Evolutionary conservation across 495 filamentous ascomycete species (phyloP).

Genomic region (Saxophila tyrrhenica): DNA sequence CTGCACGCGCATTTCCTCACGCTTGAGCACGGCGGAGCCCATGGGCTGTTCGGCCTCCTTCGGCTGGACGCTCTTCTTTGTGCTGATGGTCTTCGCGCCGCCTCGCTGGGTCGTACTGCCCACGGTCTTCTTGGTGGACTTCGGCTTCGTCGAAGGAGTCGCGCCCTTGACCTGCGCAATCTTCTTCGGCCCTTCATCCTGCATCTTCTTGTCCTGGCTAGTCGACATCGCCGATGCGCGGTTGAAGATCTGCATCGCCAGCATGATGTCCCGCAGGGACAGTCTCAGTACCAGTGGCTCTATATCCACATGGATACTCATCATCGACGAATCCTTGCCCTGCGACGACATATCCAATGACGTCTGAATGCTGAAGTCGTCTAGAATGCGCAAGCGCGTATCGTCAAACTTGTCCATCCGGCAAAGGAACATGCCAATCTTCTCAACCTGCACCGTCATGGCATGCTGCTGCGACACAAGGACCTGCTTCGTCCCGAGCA

Average conservation of each 20-base stretch:
- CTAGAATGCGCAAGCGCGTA: conserved; percentile 74
- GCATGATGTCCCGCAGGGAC: conserved; percentile 85
- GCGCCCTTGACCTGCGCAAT: conserved; percentile 51
- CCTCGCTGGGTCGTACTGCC: conserved; percentile 52
- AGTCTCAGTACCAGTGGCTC: conserved; percentile 88
- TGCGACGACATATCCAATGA: conserved; percentile 69
- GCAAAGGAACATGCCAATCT: conserved; percentile 96
- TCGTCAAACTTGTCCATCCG: conserved; percentile 95
- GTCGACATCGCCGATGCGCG: conserved; percentile 82
- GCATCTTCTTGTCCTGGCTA: conserved; percentile 33
- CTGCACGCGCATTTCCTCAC: conserved; percentile 74
- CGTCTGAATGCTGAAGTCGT: conserved; percentile 85
- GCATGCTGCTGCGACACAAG: conserved; percentile 89
- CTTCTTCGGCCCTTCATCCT: conserved; percentile 48
- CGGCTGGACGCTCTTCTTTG: conserved; percentile 28
- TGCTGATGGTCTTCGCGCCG: conserved; percentile 30
- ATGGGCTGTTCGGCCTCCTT: conserved; percentile 22
- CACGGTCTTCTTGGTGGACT: conserved; percentile 38
- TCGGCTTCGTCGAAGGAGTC: conserved; percentile 20
- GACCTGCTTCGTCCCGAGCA: conserved; percentile 86
- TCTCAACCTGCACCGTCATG: conserved; percentile 76
- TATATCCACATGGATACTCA: conserved; percentile 73
- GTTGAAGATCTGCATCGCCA: conserved; percentile 84
- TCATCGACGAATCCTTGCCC: conserved; percentile 54
- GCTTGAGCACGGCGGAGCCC: conserved; percentile 50